Evolutionary conservation across 805 yeast genomes (phyloP).

Genomic region (Candida ficus): DNA sequence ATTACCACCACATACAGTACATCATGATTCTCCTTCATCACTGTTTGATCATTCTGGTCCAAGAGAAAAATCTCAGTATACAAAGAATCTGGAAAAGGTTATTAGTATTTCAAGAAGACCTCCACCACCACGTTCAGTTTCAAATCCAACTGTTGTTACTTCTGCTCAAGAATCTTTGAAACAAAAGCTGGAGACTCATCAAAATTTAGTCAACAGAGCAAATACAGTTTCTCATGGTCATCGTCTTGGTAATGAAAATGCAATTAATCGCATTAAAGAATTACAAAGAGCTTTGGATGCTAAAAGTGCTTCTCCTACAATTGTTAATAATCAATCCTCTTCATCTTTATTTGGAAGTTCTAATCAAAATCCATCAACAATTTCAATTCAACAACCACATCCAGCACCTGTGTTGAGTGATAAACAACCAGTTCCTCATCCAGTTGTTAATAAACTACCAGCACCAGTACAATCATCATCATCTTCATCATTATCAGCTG

Average conservation of each 20-base stretch:
- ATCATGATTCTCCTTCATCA: background rate
- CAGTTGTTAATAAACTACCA: too few species aligned
- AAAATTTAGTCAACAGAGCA: slow-evolving; percentile 6
- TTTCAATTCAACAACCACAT: too few species aligned
- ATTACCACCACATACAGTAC: background rate
- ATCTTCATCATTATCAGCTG: too few species aligned
- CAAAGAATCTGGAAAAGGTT: too few species aligned
- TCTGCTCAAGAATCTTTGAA: slow-evolving; percentile 14
- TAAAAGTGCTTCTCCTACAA: background rate
- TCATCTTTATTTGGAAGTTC: too few species aligned
- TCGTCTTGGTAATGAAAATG: slow-evolving; percentile 10
- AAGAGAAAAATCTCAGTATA: too few species aligned
- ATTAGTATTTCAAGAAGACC: background rate
- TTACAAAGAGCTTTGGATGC: slow-evolving; percentile 4
- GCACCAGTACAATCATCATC: too few species aligned
- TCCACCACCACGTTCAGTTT: background rate
- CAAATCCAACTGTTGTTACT: slow-evolving; percentile 2
- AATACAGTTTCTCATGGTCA: slow-evolving; percentile 6
- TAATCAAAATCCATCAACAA: too few species aligned
- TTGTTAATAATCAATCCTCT: too few species aligned
- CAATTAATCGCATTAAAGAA: slow-evolving; percentile 10
- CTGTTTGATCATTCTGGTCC: background rate
- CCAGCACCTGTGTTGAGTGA: too few species aligned
- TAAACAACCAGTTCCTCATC: too few species aligned
- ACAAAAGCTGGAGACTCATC: slow-evolving; percentile 6